phyloP scores from a whole-genome alignment of 176 grass and related monocot species.

The Elaeis guineensis region DNA sequence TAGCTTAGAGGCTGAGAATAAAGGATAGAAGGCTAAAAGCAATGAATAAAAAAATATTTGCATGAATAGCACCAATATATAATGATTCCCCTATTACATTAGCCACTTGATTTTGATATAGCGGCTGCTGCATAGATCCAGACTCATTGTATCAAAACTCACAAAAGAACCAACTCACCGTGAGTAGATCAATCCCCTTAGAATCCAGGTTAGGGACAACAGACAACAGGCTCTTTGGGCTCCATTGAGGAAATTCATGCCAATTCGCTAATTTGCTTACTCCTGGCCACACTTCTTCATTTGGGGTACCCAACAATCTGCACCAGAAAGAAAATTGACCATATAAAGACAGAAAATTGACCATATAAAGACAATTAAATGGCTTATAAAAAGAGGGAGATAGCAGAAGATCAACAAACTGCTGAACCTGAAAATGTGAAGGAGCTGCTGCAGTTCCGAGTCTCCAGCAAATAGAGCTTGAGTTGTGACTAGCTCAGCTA shows the following conservation, averaged over 20 bases:
- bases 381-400: not conserved
- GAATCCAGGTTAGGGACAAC: constrained; percentile 50
- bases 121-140: too few species aligned
- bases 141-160: too few species aligned
- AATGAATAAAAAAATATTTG: too few species aligned
- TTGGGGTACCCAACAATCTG: constrained; percentile 88
- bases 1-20: too few species aligned
- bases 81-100: too few species aligned
- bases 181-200: constrained; percentile 61
- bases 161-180: constrained; percentile 30
- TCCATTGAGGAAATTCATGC: constrained; percentile 96
- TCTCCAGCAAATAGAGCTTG: constrained; percentile 70
- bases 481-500: constrained; percentile 76
- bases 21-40: too few species aligned
- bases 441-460: constrained; percentile 88
- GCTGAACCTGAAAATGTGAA: constrained; percentile 90
- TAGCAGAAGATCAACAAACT: too few species aligned
- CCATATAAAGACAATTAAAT: not conserved
- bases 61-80: too few species aligned
- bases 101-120: too few species aligned
- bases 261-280: constrained; percentile 71
- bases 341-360: not conserved
- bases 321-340: not conserved
- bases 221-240: constrained; percentile 32
- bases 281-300: constrained; percentile 81